Evolutionary conservation across 169 alveolate genomes (phyloP).

Genomic region (Perkinsus olseni): DNA sequence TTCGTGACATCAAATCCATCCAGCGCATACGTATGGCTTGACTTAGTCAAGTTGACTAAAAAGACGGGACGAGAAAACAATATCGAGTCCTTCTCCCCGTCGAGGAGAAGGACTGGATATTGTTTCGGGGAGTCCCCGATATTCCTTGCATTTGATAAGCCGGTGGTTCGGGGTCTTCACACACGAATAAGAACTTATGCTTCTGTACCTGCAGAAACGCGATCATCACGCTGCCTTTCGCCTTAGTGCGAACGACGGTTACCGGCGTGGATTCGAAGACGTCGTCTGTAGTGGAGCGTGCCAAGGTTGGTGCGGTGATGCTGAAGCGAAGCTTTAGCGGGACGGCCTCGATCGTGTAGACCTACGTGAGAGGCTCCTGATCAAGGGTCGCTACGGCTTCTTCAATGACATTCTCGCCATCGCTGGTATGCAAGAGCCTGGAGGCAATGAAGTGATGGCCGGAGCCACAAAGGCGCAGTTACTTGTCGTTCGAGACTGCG

Average conservation of each 20-base stretch:
- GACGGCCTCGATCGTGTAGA: not conserved
- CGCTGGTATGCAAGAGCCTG: not conserved
- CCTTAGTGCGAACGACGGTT: not conserved
- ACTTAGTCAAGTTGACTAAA: too few species aligned
- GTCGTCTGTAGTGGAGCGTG: not conserved
- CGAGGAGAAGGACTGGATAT: not conserved
- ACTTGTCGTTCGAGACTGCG: not conserved
- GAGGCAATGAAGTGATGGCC: not conserved
- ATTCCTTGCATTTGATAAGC: not conserved
- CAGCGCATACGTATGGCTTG: too few species aligned
- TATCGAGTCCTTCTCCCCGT: too few species aligned
- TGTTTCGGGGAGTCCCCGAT: not conserved
- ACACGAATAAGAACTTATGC: not conserved
- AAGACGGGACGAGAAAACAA: too few species aligned
- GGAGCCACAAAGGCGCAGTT: not conserved
- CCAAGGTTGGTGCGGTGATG: not conserved
- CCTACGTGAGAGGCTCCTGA: not conserved
- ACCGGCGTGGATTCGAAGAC: not conserved
- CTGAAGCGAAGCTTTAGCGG: not conserved
- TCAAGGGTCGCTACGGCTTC: not conserved
- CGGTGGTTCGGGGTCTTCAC: not conserved
- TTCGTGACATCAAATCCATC: too few species aligned
- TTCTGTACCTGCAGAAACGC: not conserved
- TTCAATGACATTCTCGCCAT: not conserved
- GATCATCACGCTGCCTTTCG: not conserved